Evolutionary conservation across 2,329 filamentous ascomycete genomes (phyloP).

Genomic region (Cladosporium velox): DNA sequence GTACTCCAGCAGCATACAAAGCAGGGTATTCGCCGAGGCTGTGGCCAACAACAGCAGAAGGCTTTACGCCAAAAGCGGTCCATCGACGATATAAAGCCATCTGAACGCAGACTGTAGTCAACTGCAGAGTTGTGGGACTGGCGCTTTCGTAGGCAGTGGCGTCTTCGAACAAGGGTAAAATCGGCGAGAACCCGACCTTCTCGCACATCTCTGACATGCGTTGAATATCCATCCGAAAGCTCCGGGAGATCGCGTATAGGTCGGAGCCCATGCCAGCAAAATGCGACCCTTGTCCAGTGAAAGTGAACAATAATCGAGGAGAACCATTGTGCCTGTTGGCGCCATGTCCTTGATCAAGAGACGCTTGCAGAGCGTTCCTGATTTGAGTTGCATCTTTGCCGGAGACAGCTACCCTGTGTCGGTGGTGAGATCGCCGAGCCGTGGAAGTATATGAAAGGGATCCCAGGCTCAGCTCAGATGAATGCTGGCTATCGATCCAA

Average conservation of each 20-base stretch:
- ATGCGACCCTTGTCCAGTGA: conserved; percentile 56
- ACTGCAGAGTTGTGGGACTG: conserved; percentile 54
- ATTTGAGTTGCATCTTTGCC: conserved; percentile 51
- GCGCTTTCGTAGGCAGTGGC: conserved; percentile 52
- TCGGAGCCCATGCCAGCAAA: conserved; percentile 54
- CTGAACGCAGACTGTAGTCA: conserved; percentile 56
- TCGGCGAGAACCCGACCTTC: conserved; percentile 49
- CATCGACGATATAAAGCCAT: conserved; percentile 56
- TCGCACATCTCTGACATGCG: conserved; percentile 49
- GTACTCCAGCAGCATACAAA: conserved; percentile 68
- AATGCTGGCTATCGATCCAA: conserved; percentile 47
- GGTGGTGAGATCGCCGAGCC: conserved; percentile 56
- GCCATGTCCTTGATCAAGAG: conserved; percentile 53
- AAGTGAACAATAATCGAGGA: conserved; percentile 54
- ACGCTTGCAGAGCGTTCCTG: conserved; percentile 47
- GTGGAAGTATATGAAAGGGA: conserved; percentile 55
- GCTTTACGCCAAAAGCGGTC: conserved; percentile 55
- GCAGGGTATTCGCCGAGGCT: conserved; percentile 75
- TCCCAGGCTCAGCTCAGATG: conserved; percentile 48
- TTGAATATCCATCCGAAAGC: conserved; percentile 53
- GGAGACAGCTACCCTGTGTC: conserved; percentile 53
- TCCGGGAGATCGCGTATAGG: conserved; percentile 50
- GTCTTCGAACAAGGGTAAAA: conserved; percentile 51
- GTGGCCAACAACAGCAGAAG: conserved; percentile 55
- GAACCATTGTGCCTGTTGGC: conserved; percentile 53